Evolutionary conservation across 108 stramenopile species (phyloP).

Genomic region (Cyclotella kingstonii): DNA sequence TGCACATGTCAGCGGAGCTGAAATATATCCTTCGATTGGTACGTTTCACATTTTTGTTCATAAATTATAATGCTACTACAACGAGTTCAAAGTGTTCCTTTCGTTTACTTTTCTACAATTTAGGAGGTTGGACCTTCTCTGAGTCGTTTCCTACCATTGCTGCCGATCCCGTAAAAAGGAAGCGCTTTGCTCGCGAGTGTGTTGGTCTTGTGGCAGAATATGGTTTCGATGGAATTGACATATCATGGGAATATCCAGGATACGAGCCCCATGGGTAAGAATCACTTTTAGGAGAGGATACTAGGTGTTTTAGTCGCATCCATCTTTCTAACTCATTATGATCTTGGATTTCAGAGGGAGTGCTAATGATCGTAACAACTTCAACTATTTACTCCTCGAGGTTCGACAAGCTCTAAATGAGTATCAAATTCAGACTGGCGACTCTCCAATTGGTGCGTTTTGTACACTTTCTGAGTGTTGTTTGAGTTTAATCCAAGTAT

Average conservation of each 20-base stretch:
- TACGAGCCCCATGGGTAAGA: constrained; percentile 29
- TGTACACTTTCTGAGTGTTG: too few relatives aligned
- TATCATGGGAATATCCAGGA: constrained; percentile 32
- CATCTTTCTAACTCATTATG: background rate
- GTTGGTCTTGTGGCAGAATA: constrained; percentile 32
- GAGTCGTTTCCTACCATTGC: constrained; percentile 20
- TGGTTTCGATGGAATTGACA: constrained; percentile 38
- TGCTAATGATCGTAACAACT: constrained; percentile 16
- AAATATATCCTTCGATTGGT: constrained; percentile 24
- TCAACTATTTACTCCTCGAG: constrained; percentile 20
- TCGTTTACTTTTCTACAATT: too few relatives aligned
- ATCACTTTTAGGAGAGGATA: too few relatives aligned
- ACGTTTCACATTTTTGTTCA: too few relatives aligned
- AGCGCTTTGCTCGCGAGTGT: constrained; percentile 26
- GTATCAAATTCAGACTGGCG: constrained; percentile 21
- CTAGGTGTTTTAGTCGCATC: background rate
- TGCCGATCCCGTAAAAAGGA: constrained; percentile 11
- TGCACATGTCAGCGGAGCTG: constrained; percentile 19
- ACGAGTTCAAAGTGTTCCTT: too few relatives aligned
- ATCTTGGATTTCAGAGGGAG: constrained; percentile 2
- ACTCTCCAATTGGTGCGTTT: constrained; percentile 9
- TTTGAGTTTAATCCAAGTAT: too few relatives aligned
- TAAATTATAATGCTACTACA: too few relatives aligned
- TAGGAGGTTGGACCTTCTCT: constrained; percentile 30
- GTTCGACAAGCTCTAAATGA: constrained; percentile 13